Conservation (phyloP, 1,284 basidiomycete species). For the Porodaedalea pini region DNA sequence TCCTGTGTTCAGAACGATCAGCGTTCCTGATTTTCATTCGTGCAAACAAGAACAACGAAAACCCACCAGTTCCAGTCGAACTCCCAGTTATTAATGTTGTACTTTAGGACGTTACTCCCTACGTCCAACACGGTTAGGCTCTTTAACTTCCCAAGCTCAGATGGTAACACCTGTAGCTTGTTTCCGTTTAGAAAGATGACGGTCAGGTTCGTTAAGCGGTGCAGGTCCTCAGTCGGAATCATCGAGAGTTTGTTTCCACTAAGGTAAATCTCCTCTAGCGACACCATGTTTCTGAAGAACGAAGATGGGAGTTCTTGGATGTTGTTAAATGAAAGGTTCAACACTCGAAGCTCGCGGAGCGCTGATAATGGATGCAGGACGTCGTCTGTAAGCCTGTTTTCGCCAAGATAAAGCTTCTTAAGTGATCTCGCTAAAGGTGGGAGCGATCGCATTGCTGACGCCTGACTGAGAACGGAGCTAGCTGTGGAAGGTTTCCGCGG, state of each 20-base stretch:
- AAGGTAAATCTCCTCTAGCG: constrained; percentile 85
- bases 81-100: constrained; percentile 98
- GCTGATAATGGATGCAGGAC: constrained; percentile 72
- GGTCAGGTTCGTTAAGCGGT: constrained; percentile 60
- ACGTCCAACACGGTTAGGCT: constrained; percentile 86
- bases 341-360: constrained; percentile 72
- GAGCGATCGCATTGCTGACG: constrained; percentile 31
- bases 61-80: constrained; percentile 99
- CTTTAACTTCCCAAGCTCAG: constrained; percentile 83
- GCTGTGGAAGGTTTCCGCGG: constrained; percentile 47
- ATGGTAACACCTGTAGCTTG: constrained; percentile 87
- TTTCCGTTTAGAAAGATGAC: constrained; percentile 93
- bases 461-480: constrained; percentile 28
- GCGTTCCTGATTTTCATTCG: constrained; percentile 12
- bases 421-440: constrained; percentile 75
- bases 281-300: constrained; percentile 68
- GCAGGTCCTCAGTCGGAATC: constrained; percentile 86
- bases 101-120: constrained; percentile 92
- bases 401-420: constrained; percentile 80
- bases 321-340: constrained; percentile 96
- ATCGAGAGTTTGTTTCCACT: constrained; percentile 91
- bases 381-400: constrained; percentile 88
- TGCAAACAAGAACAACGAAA: constrained; percentile 10
- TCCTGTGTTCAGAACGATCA: constrained; percentile 53
- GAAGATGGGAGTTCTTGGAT: constrained; percentile 84